Base-by-base conservation (phyloP, 2,329 filamentous ascomycete genomes). In the Cordyceps cateniannulata region DNA sequence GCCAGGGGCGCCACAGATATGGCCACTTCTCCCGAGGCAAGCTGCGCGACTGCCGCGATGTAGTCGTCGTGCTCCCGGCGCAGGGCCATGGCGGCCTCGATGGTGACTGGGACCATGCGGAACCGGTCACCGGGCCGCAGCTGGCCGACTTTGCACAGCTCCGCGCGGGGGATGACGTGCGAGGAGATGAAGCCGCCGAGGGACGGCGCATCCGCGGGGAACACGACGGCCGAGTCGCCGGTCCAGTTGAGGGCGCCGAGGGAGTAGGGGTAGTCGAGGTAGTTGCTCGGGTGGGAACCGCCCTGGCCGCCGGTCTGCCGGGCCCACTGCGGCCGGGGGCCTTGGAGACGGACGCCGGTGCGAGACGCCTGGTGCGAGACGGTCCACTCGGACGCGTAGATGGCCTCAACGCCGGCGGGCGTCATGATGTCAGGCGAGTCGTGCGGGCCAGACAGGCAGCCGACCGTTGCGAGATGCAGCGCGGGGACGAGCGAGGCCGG, bases 121-220 rank as follows among this genome's bases (percentile, higher is more conserved):
- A 57, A 57, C 25, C 29, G 80, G 65, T 85, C 80, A 4, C 84
- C 84, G 2, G 85, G 79, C 63, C 82, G 83, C 29, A 87, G 70
- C 67, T 87, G 84, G 0, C 85, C 85, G 12, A 87, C 66, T 65
- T 85, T 84, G 83, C 83, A 86, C 66, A 80, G 77, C 55, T 86
- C 83, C 1, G 78, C 83, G 62, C 78, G 79, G 32, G 84, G 76
- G 14, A 85, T 75, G 0, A 83, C 86, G 2, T 79, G 78, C 14
- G 76, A 79, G 35, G 78, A 82, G 0, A 85, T 75, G 62, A 87
- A 85, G 0, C 84, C 84, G 7, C 85, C 84, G 62, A 86, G 79
- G 64, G 85, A 83, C 0, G 84, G 85, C 55, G 78, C 78, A 66
- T 87, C 84, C 5, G 81, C 74, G 0, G 82, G 78, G 53, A 87